A percentile compares a stretch with the other conserved stretches of the same genome.
phyloP scores from a whole-genome alignment of 139 green algal genomes.

The Chlorella ohadii region DNA sequence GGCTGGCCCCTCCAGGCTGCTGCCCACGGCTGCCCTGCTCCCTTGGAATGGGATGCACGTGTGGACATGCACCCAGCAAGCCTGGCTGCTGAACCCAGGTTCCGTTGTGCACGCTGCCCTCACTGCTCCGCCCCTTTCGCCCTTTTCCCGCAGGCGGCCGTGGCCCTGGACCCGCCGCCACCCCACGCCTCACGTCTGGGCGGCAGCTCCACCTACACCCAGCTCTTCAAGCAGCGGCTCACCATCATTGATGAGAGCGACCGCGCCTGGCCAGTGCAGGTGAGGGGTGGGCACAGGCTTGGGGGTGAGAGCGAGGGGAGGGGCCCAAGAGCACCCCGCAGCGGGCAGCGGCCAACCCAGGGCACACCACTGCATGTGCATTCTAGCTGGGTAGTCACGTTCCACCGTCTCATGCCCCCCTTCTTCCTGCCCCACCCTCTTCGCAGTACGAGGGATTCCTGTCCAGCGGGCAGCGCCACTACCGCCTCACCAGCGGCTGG shows the following conservation, averaged over 20 bases:
- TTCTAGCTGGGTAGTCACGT: background rate
- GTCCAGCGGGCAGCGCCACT: slow-evolving; percentile 54
- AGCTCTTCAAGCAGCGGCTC: slow-evolving; percentile 37
- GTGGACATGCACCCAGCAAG: no score
- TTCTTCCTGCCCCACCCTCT: background rate
- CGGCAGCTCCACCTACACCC: slow-evolving; percentile 2
- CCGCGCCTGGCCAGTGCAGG: slow-evolving; percentile 33
- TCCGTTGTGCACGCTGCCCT: no score
- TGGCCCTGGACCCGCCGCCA: background rate
- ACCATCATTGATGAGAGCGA: slow-evolving; percentile 22
- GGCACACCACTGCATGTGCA: background rate
- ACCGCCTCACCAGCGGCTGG: slow-evolving; percentile 59
- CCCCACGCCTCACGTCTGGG: background rate
- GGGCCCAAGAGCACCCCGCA: no score
- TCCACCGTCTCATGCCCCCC: background rate
- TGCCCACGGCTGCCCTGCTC: no score
- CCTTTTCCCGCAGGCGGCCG: background rate
- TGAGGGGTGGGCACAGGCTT: background rate
- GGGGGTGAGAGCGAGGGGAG: no score
- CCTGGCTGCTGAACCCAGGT: no score
- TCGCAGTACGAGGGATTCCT: slow-evolving; percentile 59
- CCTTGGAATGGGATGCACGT: no score
- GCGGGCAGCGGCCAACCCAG: no score
- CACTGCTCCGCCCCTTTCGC: no score
- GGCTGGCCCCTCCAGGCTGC: no score